These are phyloP conservation scores for Hymenoscyphus scutula DNA, from an alignment of 2,329 filamentous ascomycete species.

Conservation along the genomic window DNA sequence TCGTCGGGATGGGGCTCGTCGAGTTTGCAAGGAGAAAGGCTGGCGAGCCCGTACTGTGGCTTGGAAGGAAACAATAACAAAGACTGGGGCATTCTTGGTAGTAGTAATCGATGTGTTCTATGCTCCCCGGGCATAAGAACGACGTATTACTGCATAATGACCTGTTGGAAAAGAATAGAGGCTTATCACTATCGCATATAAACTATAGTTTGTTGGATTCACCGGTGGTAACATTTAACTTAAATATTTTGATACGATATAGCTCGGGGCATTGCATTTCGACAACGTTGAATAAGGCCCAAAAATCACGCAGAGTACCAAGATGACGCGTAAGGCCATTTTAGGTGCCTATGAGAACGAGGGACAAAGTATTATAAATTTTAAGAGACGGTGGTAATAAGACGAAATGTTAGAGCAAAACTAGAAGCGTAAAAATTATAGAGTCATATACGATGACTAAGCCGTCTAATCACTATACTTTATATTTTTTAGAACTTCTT, in stretches of 20 bases:
- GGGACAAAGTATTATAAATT: not conserved
- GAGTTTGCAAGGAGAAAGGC: not conserved
- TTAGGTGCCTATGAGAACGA: not conserved
- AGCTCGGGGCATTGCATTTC: not conserved
- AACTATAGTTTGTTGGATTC: not conserved
- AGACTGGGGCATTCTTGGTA: not conserved
- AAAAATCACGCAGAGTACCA: not conserved
- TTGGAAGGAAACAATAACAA: not conserved
- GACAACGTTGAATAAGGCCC: not conserved
- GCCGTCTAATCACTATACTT: no score
- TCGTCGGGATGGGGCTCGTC: not conserved
- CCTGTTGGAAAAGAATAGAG: not conserved
- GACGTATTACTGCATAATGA: not conserved
- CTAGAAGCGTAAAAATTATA: no score
- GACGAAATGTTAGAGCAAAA: no score
- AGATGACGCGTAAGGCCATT: not conserved
- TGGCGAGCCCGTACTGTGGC: not conserved
- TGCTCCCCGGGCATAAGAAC: not conserved
- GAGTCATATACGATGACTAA: no score
- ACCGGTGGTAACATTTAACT: not conserved
- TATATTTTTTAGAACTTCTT: no score
- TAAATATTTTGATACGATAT: not conserved
- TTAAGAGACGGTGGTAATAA: not conserved
- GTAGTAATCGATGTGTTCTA: not conserved
- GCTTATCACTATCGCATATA: not conserved